Base-by-base conservation (phyloP, 208 protist genomes). In the Trypanosoma boissoni region DNA sequence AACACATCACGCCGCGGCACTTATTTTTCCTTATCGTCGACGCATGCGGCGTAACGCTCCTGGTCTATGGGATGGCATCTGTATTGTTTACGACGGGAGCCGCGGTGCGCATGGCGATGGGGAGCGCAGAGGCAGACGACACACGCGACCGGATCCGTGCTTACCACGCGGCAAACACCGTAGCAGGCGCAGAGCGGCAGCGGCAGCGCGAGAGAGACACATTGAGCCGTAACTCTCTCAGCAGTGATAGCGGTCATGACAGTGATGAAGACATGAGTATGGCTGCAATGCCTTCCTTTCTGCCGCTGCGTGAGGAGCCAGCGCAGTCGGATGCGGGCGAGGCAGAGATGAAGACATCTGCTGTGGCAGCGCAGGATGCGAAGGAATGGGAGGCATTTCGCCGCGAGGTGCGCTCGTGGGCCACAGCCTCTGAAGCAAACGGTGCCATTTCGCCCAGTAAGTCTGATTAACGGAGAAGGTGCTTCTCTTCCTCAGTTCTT, bases 1-100 rank as follows among this genome's bases (percentile, higher is more conserved):
- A 85, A 39, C 23, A 18, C 28, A 65, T 75, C 6, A 73, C 44
- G 2, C 1, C 39, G 3, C 45, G 21, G 29, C 80, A 88, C 59
- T 29, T 88, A 7, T 46, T 61, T 29, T 78, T 66, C 53, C 52
- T 80, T 44, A 26, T 55, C 6, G 16, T 54, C 0, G 71, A 77
- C 37, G 29, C 67, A 20, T 39, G n/a, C 1, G 10, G 66, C 5
- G 39, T 63, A 5, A 2, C 80, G 10, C 8, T 64, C 0, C 14
- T 73, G 0, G 21, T 80, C 18, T 92, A 88, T 66, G 34, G 31
- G 7, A 43, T 87, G 10, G 78, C 78, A 3, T 34, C 44, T 9
- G 24, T 72, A 6, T 64, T 88, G n/a, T 68, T 66, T 29, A 55
- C 24, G 34, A 18, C 71, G 2, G 63, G 49, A 8, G 51, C 60